These are phyloP conservation scores for Colletotrichum filicis DNA, from an alignment of 2,329 filamentous ascomycete species.

Conservation along the genomic window DNA sequence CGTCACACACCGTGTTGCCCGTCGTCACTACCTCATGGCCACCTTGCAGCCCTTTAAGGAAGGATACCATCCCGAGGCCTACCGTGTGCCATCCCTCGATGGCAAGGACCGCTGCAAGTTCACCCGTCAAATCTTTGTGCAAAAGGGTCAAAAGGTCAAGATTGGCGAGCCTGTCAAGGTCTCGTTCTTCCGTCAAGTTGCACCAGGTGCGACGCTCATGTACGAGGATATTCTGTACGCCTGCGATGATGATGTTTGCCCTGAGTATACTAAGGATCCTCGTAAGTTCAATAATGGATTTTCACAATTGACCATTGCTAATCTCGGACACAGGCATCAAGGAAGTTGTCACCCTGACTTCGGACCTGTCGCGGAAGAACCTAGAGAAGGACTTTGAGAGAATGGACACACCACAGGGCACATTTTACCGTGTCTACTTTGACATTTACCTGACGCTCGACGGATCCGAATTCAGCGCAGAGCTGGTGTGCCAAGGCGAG, in stretches of 20 bases:
- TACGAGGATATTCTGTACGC: slow-evolving; percentile 99
- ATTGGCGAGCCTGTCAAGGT: slow-evolving; percentile 99
- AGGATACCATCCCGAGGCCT: slow-evolving; percentile 97
- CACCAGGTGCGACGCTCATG: slow-evolving; percentile 96
- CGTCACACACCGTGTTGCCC: slow-evolving; percentile 95
- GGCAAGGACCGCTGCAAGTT: slow-evolving; percentile 99
- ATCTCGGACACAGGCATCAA: slow-evolving; percentile 80
- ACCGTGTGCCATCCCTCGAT: slow-evolving; percentile 95
- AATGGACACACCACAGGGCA: slow-evolving; percentile 98
- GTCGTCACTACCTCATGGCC: slow-evolving; percentile 98
- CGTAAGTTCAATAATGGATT: slow-evolving; percentile 72
- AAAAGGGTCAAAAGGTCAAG: slow-evolving; percentile 98
- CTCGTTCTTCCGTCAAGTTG: slow-evolving; percentile 97
- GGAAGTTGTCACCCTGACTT: slow-evolving; percentile 97
- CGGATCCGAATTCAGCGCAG: slow-evolving; percentile 96
- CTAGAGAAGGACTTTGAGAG: slow-evolving; percentile 99
- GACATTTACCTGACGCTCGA: slow-evolving; percentile 93
- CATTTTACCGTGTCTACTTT: slow-evolving; percentile 87
- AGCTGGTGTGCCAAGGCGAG: slow-evolving; percentile 98
- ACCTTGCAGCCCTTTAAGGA: slow-evolving; percentile 99
- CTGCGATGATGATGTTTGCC: slow-evolving; percentile 97
- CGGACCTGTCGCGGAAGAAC: slow-evolving; percentile 96
- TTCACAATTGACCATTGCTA: slow-evolving; percentile 37
- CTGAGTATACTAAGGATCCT: slow-evolving; percentile 98
- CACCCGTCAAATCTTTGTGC: slow-evolving; percentile 97